Base-by-base conservation (phyloP, 108 stramenopile species). In the Cyclotella atomus region DNA sequence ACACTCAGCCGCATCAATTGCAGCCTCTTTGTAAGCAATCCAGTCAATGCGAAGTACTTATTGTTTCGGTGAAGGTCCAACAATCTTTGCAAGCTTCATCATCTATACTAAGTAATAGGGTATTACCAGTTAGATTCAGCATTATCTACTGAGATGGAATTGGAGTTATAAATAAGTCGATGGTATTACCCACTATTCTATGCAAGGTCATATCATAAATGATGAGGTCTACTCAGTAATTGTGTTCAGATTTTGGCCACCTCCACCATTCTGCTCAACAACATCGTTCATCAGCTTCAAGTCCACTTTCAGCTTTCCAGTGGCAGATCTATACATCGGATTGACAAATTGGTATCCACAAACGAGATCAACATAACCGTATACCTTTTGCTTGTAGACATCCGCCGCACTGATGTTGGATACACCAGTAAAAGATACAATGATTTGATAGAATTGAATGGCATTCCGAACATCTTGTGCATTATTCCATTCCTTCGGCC, bases 401-500 rank as follows among this genome's bases (percentile, higher is more conserved):
- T 54, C 19, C 70, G 64, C 70, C 46, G 35, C 70, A 62, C 45
- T 59, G 53, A 76, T 53, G 36, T 82, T 77, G 10, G 81, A 82
- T 3, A 82, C 53, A 23, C 81, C 81, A 34, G 67, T 73, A 49
- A 77, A 82, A 59, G 66, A 73, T 0, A 76, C 71, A 52, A 82
- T 50, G 23, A 82, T 72, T 36, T 77, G 50, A 33, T 67, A 68
- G 57, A 82, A 82, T 19, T 36, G 69, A 46, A 82, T 72, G 23
- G 82, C 50, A 44, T 73, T 68, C 24, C 88, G 73, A 27, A 93
- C 83, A 41, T 59, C 78, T 54, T 83, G 57, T 12, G 63, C 47
- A 47, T 67, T 84, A 56, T 93, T 90, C 64, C 90, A 64, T 59
- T 87, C 84, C 10, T 25, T 14, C 6, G 92, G 92, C 89, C 89